Base-by-base conservation (phyloP, 495 filamentous ascomycete species). In the Penicillium silybi region DNA sequence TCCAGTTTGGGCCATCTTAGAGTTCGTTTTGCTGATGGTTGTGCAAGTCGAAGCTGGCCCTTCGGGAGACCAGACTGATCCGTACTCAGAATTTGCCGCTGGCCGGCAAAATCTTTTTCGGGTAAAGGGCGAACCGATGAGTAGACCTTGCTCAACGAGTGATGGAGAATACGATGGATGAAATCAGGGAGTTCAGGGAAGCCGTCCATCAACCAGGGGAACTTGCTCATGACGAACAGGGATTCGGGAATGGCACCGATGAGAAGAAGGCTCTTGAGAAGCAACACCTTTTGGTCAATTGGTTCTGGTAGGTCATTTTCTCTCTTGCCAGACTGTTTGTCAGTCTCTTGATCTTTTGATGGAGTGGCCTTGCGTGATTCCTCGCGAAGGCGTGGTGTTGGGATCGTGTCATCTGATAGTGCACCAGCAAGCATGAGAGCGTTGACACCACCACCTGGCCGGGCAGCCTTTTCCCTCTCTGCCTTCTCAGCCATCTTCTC, bases 221-320 rank as follows among this genome's bases (percentile, higher is more conserved):
- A 95, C 50, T 86, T 85, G 41, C 91, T 92, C 29, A 99, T 79
- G 41, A 99, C 88, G 67, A 91, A 97, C 18, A 97, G 78, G 2
- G 95, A 82, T 67, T 97, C 95, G 0, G 95, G 92, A 25, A 99
- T 76, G 15, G 95, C 93, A 19, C 95, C 95, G 55, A 97, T 92
- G 10, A 85, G 85, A 4, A 99, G 79, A 18, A 99, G 79, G 58
- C 89, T 89, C 57, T 86, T 87, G 32, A 99, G 77, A 1, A 99
- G 77, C 42, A 81, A 71, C 0, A 91, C 82, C 66, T 97, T 97
- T 60, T 97, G 93, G 55, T 97, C 92, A n/a, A 81, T 74, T 2
- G 90, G 90, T 22, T 92, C 85, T 5, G 87, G 88, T 1, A 90
- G 74, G 35, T 82, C 78, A 9, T 83, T 74, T 20, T 85, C 77